Conservation (phyloP, 257 asterid species). For the Nicotiana tomentosiformis region DNA sequence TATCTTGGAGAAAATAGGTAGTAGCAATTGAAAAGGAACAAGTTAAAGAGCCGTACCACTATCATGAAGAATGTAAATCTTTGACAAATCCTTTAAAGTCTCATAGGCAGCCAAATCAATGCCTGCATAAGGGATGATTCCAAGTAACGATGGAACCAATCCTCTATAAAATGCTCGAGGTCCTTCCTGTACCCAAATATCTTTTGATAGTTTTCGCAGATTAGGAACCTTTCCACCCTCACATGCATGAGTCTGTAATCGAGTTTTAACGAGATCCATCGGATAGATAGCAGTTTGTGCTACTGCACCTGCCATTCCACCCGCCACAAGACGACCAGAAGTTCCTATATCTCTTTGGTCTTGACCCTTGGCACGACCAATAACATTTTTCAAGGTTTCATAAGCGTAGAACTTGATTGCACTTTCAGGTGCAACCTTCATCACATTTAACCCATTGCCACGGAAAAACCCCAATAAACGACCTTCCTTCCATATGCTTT, state of each 20-base stretch:
- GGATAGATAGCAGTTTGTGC: slow-evolving; percentile 96
- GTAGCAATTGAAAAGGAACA: neutral
- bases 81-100: slow-evolving; percentile 80
- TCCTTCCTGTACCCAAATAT: slow-evolving; percentile 82
- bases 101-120: slow-evolving; percentile 90
- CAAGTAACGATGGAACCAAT: slow-evolving; percentile 86
- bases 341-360: slow-evolving; percentile 60
- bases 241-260: slow-evolving; percentile 73
- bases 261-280: slow-evolving; percentile 95
- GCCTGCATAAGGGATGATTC: slow-evolving; percentile 96
- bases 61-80: slow-evolving; percentile 66
- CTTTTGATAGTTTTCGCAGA: slow-evolving; percentile 62
- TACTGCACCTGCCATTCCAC: slow-evolving; percentile 99
- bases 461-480: slow-evolving; percentile 70
- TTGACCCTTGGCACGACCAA: slow-evolving; percentile 44
- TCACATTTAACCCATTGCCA: slow-evolving; percentile 85
- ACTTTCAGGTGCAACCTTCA: slow-evolving; percentile 99
- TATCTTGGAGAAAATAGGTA: neutral
- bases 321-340: slow-evolving; percentile 66
- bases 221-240: slow-evolving; percentile 66
- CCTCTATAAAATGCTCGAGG: slow-evolving; percentile 97
- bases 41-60: slow-evolving; percentile 45
- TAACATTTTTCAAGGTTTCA: slow-evolving; percentile 61
- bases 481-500: slow-evolving; percentile 74
- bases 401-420: slow-evolving; percentile 90